Base-by-base conservation (phyloP, 192 early-diverging fungal species). In the Gryganskiella cystojenkinii region DNA sequence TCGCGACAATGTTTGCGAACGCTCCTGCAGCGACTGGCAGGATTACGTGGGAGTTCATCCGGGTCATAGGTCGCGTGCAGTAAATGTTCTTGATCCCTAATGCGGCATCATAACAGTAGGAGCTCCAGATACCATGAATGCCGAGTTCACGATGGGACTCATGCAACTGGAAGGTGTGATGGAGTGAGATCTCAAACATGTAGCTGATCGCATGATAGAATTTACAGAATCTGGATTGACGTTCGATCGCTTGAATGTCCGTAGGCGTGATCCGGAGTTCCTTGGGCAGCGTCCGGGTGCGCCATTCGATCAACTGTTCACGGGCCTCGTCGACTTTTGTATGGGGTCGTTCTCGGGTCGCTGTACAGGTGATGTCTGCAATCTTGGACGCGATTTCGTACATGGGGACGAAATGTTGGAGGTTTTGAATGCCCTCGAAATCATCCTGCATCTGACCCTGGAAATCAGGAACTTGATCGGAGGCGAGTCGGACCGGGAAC, bases 111-210 rank as follows among this genome's bases (percentile, higher is more conserved):
- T 64, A 78, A 25, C 66, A 78, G 31, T 69, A 78, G 1, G 25
- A 27, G 22, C 61, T 78, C 74, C 74, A 78, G 13, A 78, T 64
- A 33, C 60, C 61, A 53, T 78, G 74, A 22, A 78, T 28, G 3
- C 74, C 74, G 14, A 64, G 8, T 30, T 47, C 61, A 3, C 61
- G 65, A 35, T 78, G 74, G 24, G 46, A 59, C 31, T 78, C 74
- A 24, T 78, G 66, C 28, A 78, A 34, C 27, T 78, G 74, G 50
- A 78, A 78, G n/a, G 74, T 78, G 27, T 78, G 65, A 20, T 78
- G 74, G 14, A 78, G 61, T 53, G 34, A 57, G 27, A 78, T 69
- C 50, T 78, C 74, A 35, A 78, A 78, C 74, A 78, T 78, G 50
- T 69, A 78, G 22, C 58, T 47, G 43, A 68, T 14, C 5, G 56